A percentile compares a stretch with the other conserved stretches of the same genome.
Evolutionary conservation across 208 protist species (phyloP).

Genomic region (Kentomonas sorsogonicus): DNA sequence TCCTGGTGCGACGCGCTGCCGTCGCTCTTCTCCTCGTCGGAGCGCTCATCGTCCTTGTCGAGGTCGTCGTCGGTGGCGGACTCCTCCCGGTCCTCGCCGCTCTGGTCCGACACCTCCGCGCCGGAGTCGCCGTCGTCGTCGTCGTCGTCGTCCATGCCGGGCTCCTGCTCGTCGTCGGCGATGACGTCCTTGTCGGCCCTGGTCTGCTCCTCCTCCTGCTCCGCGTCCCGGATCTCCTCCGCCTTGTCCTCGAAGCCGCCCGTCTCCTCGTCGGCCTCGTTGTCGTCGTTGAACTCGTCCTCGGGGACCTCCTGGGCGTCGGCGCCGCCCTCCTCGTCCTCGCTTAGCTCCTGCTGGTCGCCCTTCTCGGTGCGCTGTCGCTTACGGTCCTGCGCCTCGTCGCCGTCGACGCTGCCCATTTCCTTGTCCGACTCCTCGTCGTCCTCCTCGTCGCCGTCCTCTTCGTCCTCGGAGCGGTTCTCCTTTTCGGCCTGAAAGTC

Average conservation of each 20-base stretch:
- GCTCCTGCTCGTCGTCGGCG: constrained; percentile 47
- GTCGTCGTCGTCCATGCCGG: constrained; percentile 32
- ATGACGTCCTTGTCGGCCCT: constrained; percentile 73
- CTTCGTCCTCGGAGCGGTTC: constrained; percentile 62
- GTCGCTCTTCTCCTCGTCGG: constrained; percentile 22
- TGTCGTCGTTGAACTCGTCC: constrained; percentile 49
- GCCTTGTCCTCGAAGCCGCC: constrained; percentile 84
- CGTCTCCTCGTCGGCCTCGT: constrained; percentile 70
- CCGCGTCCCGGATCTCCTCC: constrained; percentile 70
- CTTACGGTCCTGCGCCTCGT: constrained; percentile 82
- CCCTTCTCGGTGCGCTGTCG: constrained; percentile 71
- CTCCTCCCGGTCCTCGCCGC: constrained; percentile 60
- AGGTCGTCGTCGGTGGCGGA: constrained; percentile 29
- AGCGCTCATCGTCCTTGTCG: constrained; percentile 17
- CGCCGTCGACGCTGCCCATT: constrained; percentile 85
- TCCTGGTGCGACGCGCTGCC: constrained; percentile 32
- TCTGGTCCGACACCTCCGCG: constrained; percentile 46
- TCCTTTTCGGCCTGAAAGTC: constrained; percentile 85
- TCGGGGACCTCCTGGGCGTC: constrained; percentile 77
- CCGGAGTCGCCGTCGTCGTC: constrained; percentile 26
- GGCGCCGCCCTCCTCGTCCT: constrained; percentile 55
- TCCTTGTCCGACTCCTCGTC: constrained; percentile 70
- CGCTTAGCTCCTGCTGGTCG: constrained; percentile 66
- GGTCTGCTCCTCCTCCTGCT: constrained; percentile 52
- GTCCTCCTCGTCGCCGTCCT: constrained; percentile 67